These are phyloP conservation scores for Chaetothyriales sp. DNA, from an alignment of 2,329 filamentous ascomycete genomes.

Conservation along the genomic window DNA sequence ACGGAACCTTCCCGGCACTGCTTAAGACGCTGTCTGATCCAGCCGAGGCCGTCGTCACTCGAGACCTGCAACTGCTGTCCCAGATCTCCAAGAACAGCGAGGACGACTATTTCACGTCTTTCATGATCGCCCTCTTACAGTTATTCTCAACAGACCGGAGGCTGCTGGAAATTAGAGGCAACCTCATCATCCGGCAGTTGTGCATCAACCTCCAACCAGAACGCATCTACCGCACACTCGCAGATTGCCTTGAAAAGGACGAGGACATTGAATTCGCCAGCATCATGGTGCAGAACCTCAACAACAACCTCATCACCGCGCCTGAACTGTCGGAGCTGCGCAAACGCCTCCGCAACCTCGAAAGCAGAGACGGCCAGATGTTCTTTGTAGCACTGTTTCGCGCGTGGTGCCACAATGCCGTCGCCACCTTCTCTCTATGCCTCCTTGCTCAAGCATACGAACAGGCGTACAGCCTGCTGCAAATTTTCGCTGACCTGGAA, in stretches of 20 bases:
- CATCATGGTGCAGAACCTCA: constrained; percentile 98
- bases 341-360: constrained; percentile 77
- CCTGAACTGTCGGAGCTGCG: constrained; percentile 84
- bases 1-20: constrained; percentile 89
- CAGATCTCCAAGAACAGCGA: constrained; percentile 95
- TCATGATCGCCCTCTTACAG: constrained; percentile 93
- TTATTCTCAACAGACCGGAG: constrained; percentile 90
- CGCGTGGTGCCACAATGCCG: constrained; percentile 97
- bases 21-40: constrained; percentile 94
- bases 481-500: constrained; percentile 92
- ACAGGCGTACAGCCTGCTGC: constrained; percentile 87
- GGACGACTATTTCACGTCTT: constrained; percentile 92
- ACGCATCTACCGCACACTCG: constrained; percentile 86
- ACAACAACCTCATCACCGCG: constrained; percentile 97
- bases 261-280: constrained; percentile 97
- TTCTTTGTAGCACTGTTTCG: constrained; percentile 91
- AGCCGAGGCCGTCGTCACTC: constrained; percentile 86
- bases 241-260: constrained; percentile 93
- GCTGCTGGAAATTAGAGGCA: constrained; percentile 80
- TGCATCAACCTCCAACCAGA: constrained; percentile 88
- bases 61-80: constrained; percentile 81
- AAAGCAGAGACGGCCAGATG: constrained; percentile 86
- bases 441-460: constrained; percentile 94
- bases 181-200: constrained; percentile 89
- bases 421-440: constrained; percentile 92